phyloP scores from a whole-genome alignment of 352 stramenopile species.

The Phytophthora multivora region DNA sequence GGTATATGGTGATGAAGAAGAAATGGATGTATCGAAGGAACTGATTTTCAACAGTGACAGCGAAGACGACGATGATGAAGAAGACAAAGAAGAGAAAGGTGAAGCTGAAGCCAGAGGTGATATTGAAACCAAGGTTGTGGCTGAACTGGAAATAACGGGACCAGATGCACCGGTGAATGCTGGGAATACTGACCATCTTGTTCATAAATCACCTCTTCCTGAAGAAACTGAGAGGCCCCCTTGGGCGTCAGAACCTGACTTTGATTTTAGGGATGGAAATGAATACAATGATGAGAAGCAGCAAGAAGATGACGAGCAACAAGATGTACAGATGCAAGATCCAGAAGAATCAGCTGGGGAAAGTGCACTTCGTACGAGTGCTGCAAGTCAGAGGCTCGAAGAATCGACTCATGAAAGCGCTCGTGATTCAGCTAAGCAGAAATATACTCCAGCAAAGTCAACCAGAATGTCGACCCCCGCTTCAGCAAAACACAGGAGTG shows the following conservation, averaged over 20 bases:
- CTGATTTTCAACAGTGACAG: constrained; percentile 50
- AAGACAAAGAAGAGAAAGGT: constrained; percentile 17
- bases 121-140: constrained; percentile 1
- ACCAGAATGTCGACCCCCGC: background rate
- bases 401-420: constrained; percentile 18
- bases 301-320: background rate
- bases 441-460: background rate
- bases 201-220: background rate
- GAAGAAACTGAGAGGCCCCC: constrained; percentile 16
- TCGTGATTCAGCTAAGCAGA: background rate
- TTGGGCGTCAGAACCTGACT: constrained; percentile 25
- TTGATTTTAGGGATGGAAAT: constrained; percentile 24
- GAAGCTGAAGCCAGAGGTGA: no score
- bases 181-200: background rate
- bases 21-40: constrained; percentile 45
- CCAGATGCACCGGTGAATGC: background rate
- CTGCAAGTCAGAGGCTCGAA: constrained; percentile 8
- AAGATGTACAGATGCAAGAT: constrained; percentile 27
- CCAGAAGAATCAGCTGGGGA: constrained; percentile 4
- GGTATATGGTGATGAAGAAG: constrained; percentile 35
- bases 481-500: constrained; percentile 7
- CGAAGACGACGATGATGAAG: constrained; percentile 21
- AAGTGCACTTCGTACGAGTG: background rate
- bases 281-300: constrained; percentile 8
- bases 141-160: constrained; percentile 10